Percentiles rank a stretch among this genome's conserved stretches.
phyloP scores from a whole-genome alignment of 2,329 filamentous ascomycete genomes.

The Verticillium nubilum region DNA sequence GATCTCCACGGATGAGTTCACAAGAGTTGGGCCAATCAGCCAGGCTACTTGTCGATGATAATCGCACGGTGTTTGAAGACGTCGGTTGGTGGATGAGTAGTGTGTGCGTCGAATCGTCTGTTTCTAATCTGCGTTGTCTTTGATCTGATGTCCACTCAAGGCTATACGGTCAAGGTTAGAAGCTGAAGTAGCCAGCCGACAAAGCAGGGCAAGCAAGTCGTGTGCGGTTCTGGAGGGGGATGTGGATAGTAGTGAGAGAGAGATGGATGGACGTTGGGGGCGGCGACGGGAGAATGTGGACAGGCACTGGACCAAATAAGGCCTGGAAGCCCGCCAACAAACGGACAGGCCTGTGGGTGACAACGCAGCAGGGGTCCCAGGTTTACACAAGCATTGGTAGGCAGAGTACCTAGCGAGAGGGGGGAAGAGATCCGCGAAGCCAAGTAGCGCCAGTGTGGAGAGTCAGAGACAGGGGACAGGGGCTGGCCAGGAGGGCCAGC shows the following conservation, averaged over 20 bases:
- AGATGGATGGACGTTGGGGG: not conserved
- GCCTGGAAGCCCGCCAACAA: not conserved
- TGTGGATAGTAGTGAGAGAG: not conserved
- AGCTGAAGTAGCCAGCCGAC: not conserved
- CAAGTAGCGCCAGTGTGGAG: not conserved
- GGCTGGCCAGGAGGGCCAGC: not conserved
- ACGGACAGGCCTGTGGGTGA: not conserved
- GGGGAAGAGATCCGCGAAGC: not conserved
- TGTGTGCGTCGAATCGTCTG: not conserved
- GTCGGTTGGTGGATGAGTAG: not conserved
- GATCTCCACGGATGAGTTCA: not conserved
- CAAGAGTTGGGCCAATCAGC: not conserved
- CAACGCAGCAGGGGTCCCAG: not conserved
- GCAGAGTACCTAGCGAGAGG: not conserved
- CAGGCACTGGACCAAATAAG: not conserved
- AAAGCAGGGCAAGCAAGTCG: not conserved
- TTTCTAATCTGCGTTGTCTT: not conserved
- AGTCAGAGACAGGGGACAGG: not conserved
- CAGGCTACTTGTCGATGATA: not conserved
- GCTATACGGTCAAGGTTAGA: not conserved
- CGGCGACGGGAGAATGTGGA: not conserved
- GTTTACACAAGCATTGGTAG: not conserved
- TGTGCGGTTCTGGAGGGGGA: not conserved
- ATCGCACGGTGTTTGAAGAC: not conserved
- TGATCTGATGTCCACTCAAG: not conserved